Percentiles rank a stretch among this genome's conserved stretches.
These are phyloP conservation scores for Mucor plumbeus DNA, from an alignment of 371 early-diverging fungal species.

Conservation along the genomic window DNA sequence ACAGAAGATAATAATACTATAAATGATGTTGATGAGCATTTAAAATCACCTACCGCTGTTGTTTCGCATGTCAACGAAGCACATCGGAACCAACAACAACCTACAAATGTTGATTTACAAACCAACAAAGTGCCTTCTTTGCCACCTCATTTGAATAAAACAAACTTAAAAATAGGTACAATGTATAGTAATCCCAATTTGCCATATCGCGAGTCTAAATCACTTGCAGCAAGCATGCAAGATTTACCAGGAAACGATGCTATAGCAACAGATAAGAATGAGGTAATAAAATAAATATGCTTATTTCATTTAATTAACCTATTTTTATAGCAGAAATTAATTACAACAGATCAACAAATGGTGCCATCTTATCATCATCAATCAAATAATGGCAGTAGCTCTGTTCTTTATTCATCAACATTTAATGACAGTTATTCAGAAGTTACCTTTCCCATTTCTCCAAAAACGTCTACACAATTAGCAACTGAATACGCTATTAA, in stretches of 20 bases:
- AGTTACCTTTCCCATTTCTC: neutral
- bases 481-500: constrained; percentile 15
- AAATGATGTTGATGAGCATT: neutral
- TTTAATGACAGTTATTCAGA: neutral
- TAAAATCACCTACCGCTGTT: neutral
- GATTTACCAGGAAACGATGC: neutral
- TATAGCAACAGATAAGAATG: neutral
- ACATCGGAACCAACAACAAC: neutral
- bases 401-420: neutral
- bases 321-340: neutral
- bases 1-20: neutral
- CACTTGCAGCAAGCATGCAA: neutral
- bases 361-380: neutral
- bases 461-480: constrained; percentile 14
- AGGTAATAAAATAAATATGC: neutral
- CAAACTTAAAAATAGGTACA: neutral
- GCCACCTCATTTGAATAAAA: neutral
- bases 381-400: neutral
- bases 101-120: neutral
- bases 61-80: no score
- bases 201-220: constrained; percentile 12
- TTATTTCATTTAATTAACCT: neutral
- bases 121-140: neutral
- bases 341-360: neutral
- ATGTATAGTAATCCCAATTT: neutral